phyloP scores from a whole-genome alignment of 805 yeast genomes.

The Spathaspora girioi region DNA sequence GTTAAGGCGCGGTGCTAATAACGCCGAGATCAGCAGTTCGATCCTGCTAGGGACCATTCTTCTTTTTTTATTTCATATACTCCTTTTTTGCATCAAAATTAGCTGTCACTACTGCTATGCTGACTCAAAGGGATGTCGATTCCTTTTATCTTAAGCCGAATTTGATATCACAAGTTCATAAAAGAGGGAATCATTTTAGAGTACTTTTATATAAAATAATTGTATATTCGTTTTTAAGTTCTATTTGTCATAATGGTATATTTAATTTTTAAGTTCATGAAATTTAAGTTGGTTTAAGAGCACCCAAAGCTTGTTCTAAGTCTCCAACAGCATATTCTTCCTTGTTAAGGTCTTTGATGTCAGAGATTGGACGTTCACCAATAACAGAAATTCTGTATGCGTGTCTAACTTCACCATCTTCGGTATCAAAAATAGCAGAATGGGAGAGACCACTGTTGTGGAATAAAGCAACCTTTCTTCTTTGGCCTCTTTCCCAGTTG shows the following conservation, averaged over 20 bases:
- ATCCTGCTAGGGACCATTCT: conserved; percentile 74
- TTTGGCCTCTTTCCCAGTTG: conserved; percentile 52
- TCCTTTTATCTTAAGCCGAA: no score
- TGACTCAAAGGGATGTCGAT: not conserved
- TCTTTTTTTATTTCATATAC: not conserved
- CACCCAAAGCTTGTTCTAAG: conserved; percentile 23
- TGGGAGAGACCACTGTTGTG: conserved; percentile 73
- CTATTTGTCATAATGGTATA: no score
- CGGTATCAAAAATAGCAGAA: conserved; percentile 71
- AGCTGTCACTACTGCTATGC: not conserved
- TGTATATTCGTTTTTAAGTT: no score
- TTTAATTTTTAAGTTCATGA: not conserved
- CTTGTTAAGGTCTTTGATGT: conserved; percentile 35
- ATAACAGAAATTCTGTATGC: conserved; percentile 71
- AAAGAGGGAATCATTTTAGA: no score
- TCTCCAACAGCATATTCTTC: conserved; percentile 33
- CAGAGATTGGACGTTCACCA: conserved; percentile 65
- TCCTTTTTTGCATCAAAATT: not conserved
- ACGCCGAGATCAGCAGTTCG: conserved; percentile 74
- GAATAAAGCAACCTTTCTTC: conserved; percentile 67
- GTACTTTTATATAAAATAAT: no score
- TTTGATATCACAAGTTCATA: no score
- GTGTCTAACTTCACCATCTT: conserved; percentile 61
- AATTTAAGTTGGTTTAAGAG: conserved; percentile 9
- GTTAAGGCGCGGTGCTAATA: conserved; percentile 54